Base-by-base conservation (phyloP, 208 protist genomes). In the Angomonas ambiguus region DNA sequence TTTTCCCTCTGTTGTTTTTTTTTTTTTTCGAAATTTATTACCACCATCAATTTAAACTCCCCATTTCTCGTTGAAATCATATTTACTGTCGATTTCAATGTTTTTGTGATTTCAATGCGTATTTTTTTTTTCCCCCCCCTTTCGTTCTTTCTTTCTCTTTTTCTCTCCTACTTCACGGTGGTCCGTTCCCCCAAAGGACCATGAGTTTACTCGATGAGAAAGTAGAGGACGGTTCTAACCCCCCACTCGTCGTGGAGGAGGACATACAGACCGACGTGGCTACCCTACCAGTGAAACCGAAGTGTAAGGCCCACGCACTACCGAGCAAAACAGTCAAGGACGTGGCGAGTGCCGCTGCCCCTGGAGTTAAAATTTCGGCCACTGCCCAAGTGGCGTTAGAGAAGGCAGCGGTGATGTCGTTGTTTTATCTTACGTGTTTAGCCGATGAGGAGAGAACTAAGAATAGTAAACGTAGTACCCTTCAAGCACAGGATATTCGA, bases 301-400 rank as follows among this genome's bases (percentile, higher is more conserved):
- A 25, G 2, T 55, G 34, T 45, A 71, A 70, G 20, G 65, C 62
- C 20, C 70, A 79, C 16, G 72, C 75, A 30, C 70, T 95, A n/a
- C 86, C 89, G 6, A 76, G 77, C n/a, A 85, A 84, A 2, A 86
- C 92, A 42, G 86, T 95, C 5, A 76, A 86, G 35, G 84, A 84
- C 13, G 56, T 88, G 2, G 79, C 90, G 0, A 63, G 65, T n/a
- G 70, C 58, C 1, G 86, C 76, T 0, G 62, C 92, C n/a, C 83
- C 57, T 25, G 84, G 82, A 0, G 87, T 90, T 72, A 78, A 82
- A 62, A 33, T 93, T 1, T 79, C 89, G 0, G 74, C 75, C 1
- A 84, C 91, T 8, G 86, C 89, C 1, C 78, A 80, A 22, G 67
- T 90, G 18, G 89, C 89, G 0, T 62, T 93, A 20, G 84, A 95